Conservation (phyloP, 441 rosid genomes). For the Erodium texanum region DNA sequence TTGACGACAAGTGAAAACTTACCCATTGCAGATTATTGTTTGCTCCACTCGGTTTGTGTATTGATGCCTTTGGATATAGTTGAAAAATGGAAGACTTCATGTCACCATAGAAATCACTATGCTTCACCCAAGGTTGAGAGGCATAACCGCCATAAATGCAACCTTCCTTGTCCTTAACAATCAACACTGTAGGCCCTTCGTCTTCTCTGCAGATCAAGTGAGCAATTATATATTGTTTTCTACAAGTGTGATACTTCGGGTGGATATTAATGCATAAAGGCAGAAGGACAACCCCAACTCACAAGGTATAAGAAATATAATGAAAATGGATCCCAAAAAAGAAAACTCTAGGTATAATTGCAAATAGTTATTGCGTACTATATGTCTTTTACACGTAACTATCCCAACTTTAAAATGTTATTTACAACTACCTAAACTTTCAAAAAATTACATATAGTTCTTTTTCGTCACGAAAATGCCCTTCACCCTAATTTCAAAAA, state of each 20-base stretch:
- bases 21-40: constrained; percentile 85
- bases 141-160: constrained; percentile 78
- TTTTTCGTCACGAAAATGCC: too few relatives aligned
- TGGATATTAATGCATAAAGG: neutral
- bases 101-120: constrained; percentile 80
- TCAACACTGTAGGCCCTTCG: constrained; percentile 52
- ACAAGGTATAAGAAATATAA: neutral
- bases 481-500: too few relatives aligned
- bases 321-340: neutral
- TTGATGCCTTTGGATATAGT: constrained; percentile 58
- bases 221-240: constrained; percentile 17
- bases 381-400: too few relatives aligned
- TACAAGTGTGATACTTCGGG: neutral
- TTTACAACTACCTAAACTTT: too few relatives aligned
- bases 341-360: too few relatives aligned
- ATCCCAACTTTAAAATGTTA: too few relatives aligned
- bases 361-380: too few relatives aligned
- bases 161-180: constrained; percentile 70
- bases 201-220: constrained; percentile 45
- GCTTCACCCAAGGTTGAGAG: constrained; percentile 80
- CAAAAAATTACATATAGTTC: too few relatives aligned
- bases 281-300: neutral
- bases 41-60: constrained; percentile 75
- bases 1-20: constrained; percentile 22
- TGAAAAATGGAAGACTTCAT: constrained; percentile 83